phyloP scores from a whole-genome alignment of 2,329 filamentous ascomycete genomes.

The Colletotrichum sp. region DNA sequence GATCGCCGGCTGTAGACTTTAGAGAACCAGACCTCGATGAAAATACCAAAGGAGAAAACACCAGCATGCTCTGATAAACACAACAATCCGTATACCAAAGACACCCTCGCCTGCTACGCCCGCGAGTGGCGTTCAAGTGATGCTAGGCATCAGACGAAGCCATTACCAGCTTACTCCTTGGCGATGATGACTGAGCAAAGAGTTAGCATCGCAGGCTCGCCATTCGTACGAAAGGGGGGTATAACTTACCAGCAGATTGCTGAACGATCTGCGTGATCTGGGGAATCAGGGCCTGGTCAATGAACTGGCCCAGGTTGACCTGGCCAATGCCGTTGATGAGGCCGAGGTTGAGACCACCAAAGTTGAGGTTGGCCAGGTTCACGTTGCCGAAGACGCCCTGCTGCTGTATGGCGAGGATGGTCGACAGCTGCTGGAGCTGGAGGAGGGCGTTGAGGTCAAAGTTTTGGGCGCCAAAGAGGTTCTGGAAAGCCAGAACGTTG shows the following conservation, averaged over 20 bases:
- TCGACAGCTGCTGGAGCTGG: constrained; percentile 46
- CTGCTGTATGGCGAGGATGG: constrained; percentile 37
- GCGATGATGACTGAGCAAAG: background rate
- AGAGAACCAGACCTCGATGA: background rate
- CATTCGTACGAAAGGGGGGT: background rate
- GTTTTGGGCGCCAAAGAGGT: constrained; percentile 42
- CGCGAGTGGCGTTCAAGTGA: background rate
- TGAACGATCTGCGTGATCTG: constrained; percentile 33
- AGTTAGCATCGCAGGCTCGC: background rate
- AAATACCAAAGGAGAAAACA: background rate
- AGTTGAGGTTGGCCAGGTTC: constrained; percentile 29
- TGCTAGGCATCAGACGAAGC: background rate
- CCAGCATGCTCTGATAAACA: background rate
- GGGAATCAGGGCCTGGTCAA: constrained; percentile 29
- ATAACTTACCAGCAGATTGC: constrained; percentile 15
- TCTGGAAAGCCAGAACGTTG: constrained; percentile 47
- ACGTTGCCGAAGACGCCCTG: constrained; percentile 34
- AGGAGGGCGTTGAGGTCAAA: constrained; percentile 47
- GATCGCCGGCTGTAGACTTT: background rate
- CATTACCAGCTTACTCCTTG: background rate
- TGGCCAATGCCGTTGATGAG: constrained; percentile 30
- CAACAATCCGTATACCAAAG: background rate
- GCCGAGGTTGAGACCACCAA: constrained; percentile 33
- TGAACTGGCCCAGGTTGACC: constrained; percentile 33
- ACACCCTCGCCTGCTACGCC: background rate